These are phyloP conservation scores for Pyrenochaeta sp. DNA, from an alignment of 2,329 filamentous ascomycete species.

Conservation along the genomic window DNA sequence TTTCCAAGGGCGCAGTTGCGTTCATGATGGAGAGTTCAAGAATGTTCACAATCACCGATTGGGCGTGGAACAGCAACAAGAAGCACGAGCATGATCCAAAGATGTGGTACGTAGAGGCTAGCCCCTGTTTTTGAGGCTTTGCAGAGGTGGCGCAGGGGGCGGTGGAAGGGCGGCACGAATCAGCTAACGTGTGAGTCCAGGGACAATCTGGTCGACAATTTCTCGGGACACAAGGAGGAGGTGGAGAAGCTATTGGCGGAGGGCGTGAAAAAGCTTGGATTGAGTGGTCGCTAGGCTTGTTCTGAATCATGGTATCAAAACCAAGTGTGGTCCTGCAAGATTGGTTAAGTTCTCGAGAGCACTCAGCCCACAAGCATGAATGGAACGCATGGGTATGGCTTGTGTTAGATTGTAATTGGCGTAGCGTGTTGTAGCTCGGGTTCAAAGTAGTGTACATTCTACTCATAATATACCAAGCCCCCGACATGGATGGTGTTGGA, in stretches of 20 bases:
- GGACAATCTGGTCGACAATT: constrained; percentile 63
- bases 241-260: constrained; percentile 56
- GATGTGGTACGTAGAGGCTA: constrained; percentile 54
- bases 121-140: neutral
- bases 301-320: too few relatives aligned
- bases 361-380: too few relatives aligned
- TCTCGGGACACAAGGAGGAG: constrained; percentile 57
- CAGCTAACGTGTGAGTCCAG: constrained; percentile 17
- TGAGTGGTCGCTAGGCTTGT: neutral
- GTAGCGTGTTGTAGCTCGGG: too few relatives aligned
- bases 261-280: constrained; percentile 34
- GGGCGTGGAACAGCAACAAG: constrained; percentile 50
- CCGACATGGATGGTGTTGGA: too few relatives aligned
- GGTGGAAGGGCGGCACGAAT: neutral
- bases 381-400: too few relatives aligned
- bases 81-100: constrained; percentile 57
- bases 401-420: too few relatives aligned
- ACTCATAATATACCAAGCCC: too few relatives aligned
- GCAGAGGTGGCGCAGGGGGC: too few relatives aligned
- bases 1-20: constrained; percentile 64
- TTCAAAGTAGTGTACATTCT: too few relatives aligned
- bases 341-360: too few relatives aligned
- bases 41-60: constrained; percentile 48
- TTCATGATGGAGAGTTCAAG: constrained; percentile 69
- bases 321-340: too few relatives aligned